Percentiles rank a stretch among this genome's conserved stretches.
Conservation (phyloP, 75 land plant genomes). For the Picea sitchensis region DNA sequence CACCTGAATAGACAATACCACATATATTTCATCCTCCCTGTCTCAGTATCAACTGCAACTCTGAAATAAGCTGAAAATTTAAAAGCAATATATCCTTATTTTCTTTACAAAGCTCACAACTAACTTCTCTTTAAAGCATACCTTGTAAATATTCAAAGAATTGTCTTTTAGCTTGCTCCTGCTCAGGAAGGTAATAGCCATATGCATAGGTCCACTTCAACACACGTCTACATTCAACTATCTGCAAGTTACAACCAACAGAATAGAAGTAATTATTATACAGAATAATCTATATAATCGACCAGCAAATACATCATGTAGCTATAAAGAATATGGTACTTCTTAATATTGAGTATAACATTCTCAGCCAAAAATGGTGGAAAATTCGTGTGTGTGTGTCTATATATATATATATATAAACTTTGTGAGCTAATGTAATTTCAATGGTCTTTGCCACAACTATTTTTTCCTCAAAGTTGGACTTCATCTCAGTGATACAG, state of each 20-base stretch:
- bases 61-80: background rate
- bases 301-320: background rate
- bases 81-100: background rate
- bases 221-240: slow-evolving; percentile 47
- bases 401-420: background rate
- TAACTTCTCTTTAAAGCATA: background rate
- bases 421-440: background rate
- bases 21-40: background rate
- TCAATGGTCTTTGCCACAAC: background rate
- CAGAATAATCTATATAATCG: background rate
- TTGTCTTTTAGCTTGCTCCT: slow-evolving; percentile 32
- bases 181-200: slow-evolving; percentile 38
- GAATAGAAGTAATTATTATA: background rate
- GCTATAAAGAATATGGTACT: background rate
- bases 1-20: slow-evolving; percentile 12
- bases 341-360: background rate
- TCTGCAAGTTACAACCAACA: slow-evolving; percentile 21
- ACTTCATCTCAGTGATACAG: background rate
- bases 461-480: background rate
- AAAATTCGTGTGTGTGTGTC: background rate
- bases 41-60: background rate
- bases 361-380: background rate
- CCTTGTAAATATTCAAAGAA: slow-evolving; percentile 55
- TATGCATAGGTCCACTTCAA: slow-evolving; percentile 54
- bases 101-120: background rate